Conservation (phyloP, 1,139 yeast genomes). For the Tardiomyces depauwii region DNA sequence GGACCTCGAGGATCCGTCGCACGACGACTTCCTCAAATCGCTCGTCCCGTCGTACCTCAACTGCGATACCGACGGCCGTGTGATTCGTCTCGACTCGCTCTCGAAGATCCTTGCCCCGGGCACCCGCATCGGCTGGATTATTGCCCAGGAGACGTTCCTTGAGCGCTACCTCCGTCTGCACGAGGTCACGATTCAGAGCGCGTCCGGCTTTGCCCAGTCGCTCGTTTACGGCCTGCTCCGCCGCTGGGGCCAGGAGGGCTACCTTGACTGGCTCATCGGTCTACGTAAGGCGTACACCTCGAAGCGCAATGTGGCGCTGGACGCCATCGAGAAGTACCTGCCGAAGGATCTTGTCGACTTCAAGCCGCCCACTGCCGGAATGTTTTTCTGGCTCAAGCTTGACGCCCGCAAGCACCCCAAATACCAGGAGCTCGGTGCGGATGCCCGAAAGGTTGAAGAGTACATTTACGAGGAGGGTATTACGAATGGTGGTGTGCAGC, state of each 20-base stretch:
- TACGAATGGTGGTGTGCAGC: slow-evolving; percentile 47
- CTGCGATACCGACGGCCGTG: slow-evolving; percentile 82
- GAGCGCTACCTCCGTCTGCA: slow-evolving; percentile 64
- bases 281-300: slow-evolving; percentile 71
- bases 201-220: slow-evolving; percentile 75
- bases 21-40: slow-evolving; percentile 50
- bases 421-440: slow-evolving; percentile 40
- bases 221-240: slow-evolving; percentile 50
- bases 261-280: slow-evolving; percentile 81
- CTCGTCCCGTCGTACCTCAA: slow-evolving; percentile 73
- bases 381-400: slow-evolving; percentile 73
- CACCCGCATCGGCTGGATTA: slow-evolving; percentile 81
- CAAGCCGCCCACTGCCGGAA: slow-evolving; percentile 81
- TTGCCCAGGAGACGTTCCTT: slow-evolving; percentile 55
- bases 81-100: slow-evolving; percentile 78
- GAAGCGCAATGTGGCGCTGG: slow-evolving; percentile 70
- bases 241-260: slow-evolving; percentile 67
- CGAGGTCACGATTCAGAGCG: slow-evolving; percentile 74
- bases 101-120: slow-evolving; percentile 95
- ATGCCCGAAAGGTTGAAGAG: slow-evolving; percentile 51
- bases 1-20: slow-evolving; percentile 33
- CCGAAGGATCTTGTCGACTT: slow-evolving; percentile 40
- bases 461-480: slow-evolving; percentile 56
- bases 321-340: slow-evolving; percentile 48
- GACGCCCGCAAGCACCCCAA: slow-evolving; percentile 77